Evolutionary conservation across 768 basidiomycete species (phyloP).

Genomic region (Mycena vitilis): DNA sequence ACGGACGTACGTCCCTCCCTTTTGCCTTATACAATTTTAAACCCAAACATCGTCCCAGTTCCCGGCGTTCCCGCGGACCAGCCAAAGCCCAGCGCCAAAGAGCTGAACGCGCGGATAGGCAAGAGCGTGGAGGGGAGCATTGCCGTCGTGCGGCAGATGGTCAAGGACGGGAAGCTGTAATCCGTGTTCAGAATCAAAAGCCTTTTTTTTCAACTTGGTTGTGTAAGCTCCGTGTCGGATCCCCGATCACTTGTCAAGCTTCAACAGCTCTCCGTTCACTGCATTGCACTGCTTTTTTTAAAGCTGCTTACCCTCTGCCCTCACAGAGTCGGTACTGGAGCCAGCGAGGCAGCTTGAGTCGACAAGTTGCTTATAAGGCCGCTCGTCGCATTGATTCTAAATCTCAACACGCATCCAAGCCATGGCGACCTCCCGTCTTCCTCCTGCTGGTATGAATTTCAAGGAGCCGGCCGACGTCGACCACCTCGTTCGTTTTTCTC

Average conservation of each 20-base stretch:
- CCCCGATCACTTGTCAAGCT: too few relatives aligned
- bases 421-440: background rate
- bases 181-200: background rate
- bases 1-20: constrained; percentile 18
- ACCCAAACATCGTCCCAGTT: constrained; percentile 10
- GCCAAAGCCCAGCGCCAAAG: constrained; percentile 21
- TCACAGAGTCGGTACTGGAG: too few relatives aligned
- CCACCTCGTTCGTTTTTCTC: background rate
- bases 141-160: constrained; percentile 29
- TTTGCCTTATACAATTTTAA: too few relatives aligned
- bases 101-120: constrained; percentile 24
- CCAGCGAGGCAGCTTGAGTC: too few relatives aligned
- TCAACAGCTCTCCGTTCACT: too few relatives aligned
- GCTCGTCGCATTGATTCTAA: background rate
- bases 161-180: constrained; percentile 26
- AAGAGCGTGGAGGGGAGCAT: constrained; percentile 22
- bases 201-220: background rate
- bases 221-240: background rate
- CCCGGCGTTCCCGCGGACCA: constrained; percentile 25
- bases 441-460: background rate
- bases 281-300: background rate
- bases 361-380: too few relatives aligned
- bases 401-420: background rate
- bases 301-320: too few relatives aligned
- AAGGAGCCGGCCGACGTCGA: background rate